phyloP scores from a whole-genome alignment of 2,329 filamentous ascomycete genomes.

The Ophiostoma sp. region DNA sequence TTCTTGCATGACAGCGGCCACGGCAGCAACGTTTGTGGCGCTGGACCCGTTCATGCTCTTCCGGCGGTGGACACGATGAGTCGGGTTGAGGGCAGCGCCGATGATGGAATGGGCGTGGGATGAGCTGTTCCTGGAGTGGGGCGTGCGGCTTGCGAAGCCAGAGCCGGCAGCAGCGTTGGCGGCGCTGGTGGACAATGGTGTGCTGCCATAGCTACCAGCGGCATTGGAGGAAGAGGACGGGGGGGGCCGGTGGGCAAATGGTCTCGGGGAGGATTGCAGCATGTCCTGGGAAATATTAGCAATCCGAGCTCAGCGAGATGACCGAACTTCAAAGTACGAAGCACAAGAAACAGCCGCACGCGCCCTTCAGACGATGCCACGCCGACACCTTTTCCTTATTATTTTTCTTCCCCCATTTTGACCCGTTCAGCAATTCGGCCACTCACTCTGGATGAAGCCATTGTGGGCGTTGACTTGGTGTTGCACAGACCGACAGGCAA shows the following conservation, averaged over 20 bases:
- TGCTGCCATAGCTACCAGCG: constrained; percentile 41
- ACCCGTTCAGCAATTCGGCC: background rate
- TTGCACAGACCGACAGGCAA: background rate
- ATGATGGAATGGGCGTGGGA: constrained; percentile 63
- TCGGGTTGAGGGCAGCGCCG: constrained; percentile 59
- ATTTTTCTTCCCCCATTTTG: background rate
- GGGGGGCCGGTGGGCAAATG: constrained; percentile 58
- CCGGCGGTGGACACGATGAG: constrained; percentile 81
- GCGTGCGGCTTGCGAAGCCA: constrained; percentile 52
- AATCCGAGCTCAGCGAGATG: constrained; percentile 14
- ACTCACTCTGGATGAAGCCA: constrained; percentile 32
- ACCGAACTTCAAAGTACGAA: no score
- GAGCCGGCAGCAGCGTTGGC: constrained; percentile 39
- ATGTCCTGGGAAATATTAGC: constrained; percentile 45
- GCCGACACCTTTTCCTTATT: background rate
- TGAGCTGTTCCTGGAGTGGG: constrained; percentile 66
- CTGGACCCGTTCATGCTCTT: constrained; percentile 83
- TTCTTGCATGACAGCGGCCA: constrained; percentile 68
- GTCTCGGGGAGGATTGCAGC: constrained; percentile 58
- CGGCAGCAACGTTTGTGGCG: constrained; percentile 64
- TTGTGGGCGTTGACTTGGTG: constrained; percentile 24
- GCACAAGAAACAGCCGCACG: no score
- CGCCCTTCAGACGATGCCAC: no score
- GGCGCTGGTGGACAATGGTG: constrained; percentile 37
- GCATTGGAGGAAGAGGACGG: constrained; percentile 51